Evolutionary conservation across 306 rosid genomes (phyloP).

Genomic region (Styphnolobium japonicum): DNA sequence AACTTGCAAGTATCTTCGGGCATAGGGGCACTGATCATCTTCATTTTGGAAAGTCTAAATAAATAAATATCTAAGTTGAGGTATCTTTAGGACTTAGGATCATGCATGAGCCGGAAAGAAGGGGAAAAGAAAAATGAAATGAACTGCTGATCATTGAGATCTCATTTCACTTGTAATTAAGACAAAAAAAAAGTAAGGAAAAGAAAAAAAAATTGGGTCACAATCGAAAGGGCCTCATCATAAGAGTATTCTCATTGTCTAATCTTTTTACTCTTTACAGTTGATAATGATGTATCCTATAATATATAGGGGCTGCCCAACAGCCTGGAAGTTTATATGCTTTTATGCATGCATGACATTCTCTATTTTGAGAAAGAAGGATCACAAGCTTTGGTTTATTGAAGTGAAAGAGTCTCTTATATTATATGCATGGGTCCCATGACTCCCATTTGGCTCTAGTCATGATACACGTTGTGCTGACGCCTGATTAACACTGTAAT

Average conservation of each 20-base stretch:
- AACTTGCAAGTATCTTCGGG: too few relatives aligned
- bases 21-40: background rate
- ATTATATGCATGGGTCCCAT: conserved; percentile 11
- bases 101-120: background rate
- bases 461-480: conserved; percentile 11
- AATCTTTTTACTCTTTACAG: conserved; percentile 10
- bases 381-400: background rate
- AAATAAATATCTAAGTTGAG: background rate
- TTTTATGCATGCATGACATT: conserved; percentile 5
- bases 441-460: conserved; percentile 11
- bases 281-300: background rate
- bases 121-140: background rate
- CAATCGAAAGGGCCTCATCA: background rate
- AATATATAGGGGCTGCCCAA: background rate
- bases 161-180: background rate
- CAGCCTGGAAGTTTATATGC: conserved; percentile 6
- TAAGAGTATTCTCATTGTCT: background rate
- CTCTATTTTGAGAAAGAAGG: background rate
- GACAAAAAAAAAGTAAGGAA: background rate
- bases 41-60: background rate
- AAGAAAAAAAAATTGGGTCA: background rate
- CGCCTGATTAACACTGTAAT: background rate
- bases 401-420: background rate
- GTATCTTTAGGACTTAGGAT: background rate
- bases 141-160: background rate